These are phyloP conservation scores for Setomelanomma holmii DNA, from an alignment of 2,329 filamentous ascomycete genomes.

Conservation along the genomic window DNA sequence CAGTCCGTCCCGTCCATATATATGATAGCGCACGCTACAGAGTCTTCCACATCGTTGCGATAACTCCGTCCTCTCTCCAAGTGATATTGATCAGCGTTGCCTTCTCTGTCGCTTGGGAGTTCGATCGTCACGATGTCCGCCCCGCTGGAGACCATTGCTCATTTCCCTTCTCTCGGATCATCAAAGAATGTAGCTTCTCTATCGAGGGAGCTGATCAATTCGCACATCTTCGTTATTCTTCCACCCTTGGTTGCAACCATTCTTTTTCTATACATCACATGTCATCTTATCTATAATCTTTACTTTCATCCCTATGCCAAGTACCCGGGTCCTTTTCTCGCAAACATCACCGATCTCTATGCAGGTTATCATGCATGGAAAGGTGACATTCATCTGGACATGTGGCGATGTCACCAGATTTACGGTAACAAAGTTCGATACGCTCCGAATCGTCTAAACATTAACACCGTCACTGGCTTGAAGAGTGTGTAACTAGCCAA, in stretches of 20 bases:
- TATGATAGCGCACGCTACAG: no score
- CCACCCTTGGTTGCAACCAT: background rate
- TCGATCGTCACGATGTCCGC: no score
- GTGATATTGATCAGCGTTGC: no score
- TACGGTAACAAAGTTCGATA: constrained; percentile 15
- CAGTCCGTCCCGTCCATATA: no score
- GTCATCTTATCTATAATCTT: constrained; percentile 10
- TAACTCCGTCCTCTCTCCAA: no score
- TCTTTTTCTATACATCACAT: constrained; percentile 3
- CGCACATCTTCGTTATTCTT: background rate
- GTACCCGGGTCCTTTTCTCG: constrained; percentile 22
- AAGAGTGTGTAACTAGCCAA: background rate
- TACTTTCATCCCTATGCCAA: constrained; percentile 17
- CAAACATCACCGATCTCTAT: constrained; percentile 13
- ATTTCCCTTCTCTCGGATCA: no score
- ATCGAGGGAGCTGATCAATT: no score
- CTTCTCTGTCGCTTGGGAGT: no score
- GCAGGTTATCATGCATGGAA: constrained; percentile 15
- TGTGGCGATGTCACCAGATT: constrained; percentile 12
- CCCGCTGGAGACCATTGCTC: no score
- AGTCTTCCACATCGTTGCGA: no score
- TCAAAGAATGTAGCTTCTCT: no score
- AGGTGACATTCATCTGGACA: constrained; percentile 16
- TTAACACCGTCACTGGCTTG: constrained; percentile 6
- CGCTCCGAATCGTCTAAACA: constrained; percentile 2